A percentile compares a stretch with the other conserved stretches of the same genome.
These are phyloP conservation scores for Xanthoparmelia taractica DNA, from an alignment of 495 filamentous ascomycete genomes.

Conservation along the genomic window DNA sequence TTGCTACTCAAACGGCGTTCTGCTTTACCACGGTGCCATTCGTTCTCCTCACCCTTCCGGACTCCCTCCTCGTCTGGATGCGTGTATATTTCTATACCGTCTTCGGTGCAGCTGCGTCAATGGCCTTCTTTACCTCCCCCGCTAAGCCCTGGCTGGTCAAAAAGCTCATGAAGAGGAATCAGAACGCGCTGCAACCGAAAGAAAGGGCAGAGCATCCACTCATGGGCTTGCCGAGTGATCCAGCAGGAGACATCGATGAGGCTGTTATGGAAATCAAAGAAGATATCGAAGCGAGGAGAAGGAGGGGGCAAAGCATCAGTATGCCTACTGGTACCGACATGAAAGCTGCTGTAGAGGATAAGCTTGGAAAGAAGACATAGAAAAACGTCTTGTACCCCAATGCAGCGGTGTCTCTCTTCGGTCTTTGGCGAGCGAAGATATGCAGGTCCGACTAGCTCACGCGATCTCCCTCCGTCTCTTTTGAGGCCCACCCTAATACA, in stretches of 20 bases:
- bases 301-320: constrained; percentile 42
- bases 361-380: constrained; percentile 36
- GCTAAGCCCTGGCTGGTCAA: constrained; percentile 54
- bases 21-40: constrained; percentile 78
- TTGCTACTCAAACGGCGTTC: constrained; percentile 77
- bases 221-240: constrained; percentile 71
- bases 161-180: constrained; percentile 51
- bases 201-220: constrained; percentile 45
- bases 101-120: constrained; percentile 52
- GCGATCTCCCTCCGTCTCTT: background rate
- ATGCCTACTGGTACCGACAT: constrained; percentile 43
- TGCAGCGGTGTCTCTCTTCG: background rate
- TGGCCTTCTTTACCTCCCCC: constrained; percentile 74
- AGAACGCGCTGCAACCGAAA: constrained; percentile 24
- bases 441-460: background rate
- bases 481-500: background rate
- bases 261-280: constrained; percentile 64
- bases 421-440: background rate
- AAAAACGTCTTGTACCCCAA: background rate
- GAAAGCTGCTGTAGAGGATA: constrained; percentile 41
- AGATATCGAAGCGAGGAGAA: constrained; percentile 58
- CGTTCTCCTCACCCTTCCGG: constrained; percentile 61
- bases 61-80: constrained; percentile 65
- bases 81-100: constrained; percentile 86
- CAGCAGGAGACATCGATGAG: constrained; percentile 69